Percentiles rank a stretch among this genome's conserved stretches.
Conservation (phyloP, 305 asterid genomes). For the Andrographis paniculata region DNA sequence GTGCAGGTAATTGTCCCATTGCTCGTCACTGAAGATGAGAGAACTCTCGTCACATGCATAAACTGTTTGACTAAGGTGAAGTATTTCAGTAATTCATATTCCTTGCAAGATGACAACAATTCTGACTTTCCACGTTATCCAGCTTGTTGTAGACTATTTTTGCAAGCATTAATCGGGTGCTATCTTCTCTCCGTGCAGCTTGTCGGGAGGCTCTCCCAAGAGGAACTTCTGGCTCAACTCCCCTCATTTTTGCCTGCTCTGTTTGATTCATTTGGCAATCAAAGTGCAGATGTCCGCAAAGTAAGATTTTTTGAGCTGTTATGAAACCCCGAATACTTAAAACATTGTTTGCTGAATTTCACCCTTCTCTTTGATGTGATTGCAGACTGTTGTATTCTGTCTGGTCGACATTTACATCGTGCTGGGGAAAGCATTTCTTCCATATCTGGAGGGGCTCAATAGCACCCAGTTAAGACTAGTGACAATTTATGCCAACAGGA, state of each 20-base stretch:
- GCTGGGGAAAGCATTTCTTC: slow-evolving; percentile 93
- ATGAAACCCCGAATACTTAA: no score
- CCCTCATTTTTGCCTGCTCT: slow-evolving; percentile 92
- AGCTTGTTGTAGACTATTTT: no score
- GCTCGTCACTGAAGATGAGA: slow-evolving; percentile 92
- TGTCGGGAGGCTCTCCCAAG: slow-evolving; percentile 88
- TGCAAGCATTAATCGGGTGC: no score
- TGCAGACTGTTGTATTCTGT: slow-evolving; percentile 97
- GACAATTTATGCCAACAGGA: slow-evolving; percentile 91
- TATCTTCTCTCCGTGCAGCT: slow-evolving; percentile 42
- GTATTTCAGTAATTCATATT: neutral
- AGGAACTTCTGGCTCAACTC: slow-evolving; percentile 74
- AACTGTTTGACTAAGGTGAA: slow-evolving; percentile 96
- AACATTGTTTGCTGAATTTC: neutral
- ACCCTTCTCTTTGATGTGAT: neutral
- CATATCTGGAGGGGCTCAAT: slow-evolving; percentile 87
- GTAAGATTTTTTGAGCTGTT: no score
- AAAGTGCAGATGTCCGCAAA: slow-evolving; percentile 99
- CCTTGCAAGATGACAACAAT: neutral
- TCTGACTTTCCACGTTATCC: no score
- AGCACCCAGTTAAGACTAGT: slow-evolving; percentile 88
- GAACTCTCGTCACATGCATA: slow-evolving; percentile 90
- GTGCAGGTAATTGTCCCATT: slow-evolving; percentile 92
- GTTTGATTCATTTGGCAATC: slow-evolving; percentile 94
- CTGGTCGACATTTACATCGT: slow-evolving; percentile 91